A percentile compares a stretch with the other conserved stretches of the same genome.
Evolutionary conservation across 75 land plant genomes (phyloP).

Genomic region (Sequoiadendron giganteum): DNA sequence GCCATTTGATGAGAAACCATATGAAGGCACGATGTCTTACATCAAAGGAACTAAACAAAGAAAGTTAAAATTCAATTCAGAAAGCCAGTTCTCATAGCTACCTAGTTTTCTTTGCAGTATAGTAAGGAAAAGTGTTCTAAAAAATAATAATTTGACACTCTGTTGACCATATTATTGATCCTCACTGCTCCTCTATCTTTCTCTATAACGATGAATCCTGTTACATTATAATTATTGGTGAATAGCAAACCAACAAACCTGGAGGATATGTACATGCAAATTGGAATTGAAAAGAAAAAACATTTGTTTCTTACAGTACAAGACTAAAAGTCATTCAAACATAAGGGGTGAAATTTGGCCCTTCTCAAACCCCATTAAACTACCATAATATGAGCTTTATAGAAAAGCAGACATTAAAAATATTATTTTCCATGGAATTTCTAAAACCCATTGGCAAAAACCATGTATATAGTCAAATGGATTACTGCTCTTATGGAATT

Average conservation of each 20-base stretch:
- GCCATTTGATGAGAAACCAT: neutral
- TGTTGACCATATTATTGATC: neutral
- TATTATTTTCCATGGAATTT: neutral
- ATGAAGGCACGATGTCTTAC: neutral
- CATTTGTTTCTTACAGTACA: neutral
- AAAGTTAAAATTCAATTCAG: neutral
- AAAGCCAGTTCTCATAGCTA: neutral
- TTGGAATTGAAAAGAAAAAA: neutral
- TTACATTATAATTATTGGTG: neutral
- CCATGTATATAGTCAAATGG: neutral
- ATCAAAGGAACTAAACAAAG: neutral
- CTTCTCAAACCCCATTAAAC: neutral
- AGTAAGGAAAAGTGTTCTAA: neutral
- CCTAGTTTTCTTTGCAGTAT: neutral
- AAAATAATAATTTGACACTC: neutral
- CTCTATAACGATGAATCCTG: neutral
- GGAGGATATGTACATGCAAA: neutral
- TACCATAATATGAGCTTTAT: neutral
- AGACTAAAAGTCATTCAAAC: conserved; percentile 3
- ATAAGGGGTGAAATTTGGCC: neutral
- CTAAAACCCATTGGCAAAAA: neutral
- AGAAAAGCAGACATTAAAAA: neutral
- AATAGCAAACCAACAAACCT: neutral
- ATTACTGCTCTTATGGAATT: neutral
- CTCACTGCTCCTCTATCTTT: neutral